Percentiles rank a stretch among this genome's conserved stretches.
Conservation (phyloP, 2,329 filamentous ascomycete species). For the Ophiostoma pallidulum region DNA sequence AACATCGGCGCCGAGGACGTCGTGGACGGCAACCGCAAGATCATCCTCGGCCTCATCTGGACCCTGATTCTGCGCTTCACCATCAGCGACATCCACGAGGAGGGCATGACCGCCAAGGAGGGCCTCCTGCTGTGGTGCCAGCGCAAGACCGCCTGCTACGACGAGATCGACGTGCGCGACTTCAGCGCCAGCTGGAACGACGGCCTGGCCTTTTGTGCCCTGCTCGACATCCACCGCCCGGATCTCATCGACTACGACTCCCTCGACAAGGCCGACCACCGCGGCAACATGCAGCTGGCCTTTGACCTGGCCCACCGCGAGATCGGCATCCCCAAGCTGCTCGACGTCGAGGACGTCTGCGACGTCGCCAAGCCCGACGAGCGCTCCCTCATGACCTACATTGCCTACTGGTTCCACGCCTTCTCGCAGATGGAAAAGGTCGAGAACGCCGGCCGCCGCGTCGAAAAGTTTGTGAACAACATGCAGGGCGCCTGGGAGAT, state of each 20-base stretch:
- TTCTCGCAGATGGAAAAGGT: conserved; percentile 99
- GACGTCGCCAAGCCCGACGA: conserved; percentile 95
- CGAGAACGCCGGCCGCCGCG: conserved; percentile 88
- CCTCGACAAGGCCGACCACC: conserved; percentile 87
- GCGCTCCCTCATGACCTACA: conserved; percentile 96
- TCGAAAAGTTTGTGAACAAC: conserved; percentile 97
- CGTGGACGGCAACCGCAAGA: conserved; percentile 95
- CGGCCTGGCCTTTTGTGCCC: conserved; percentile 88
- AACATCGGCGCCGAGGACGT: conserved; percentile 98
- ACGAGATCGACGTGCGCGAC: conserved; percentile 89
- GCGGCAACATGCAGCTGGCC: conserved; percentile 94
- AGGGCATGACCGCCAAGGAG: conserved; percentile 96
- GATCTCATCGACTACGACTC: conserved; percentile 96
- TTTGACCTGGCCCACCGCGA: conserved; percentile 95
- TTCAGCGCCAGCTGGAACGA: conserved; percentile 97
- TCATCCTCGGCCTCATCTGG: conserved; percentile 95
- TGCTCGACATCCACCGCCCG: conserved; percentile 92
- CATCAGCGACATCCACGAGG: conserved; percentile 96
- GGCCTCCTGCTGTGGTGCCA: conserved; percentile 95
- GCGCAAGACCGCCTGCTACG: conserved; percentile 95
- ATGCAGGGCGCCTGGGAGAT: conserved; percentile 99
- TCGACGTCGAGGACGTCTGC: conserved; percentile 97
- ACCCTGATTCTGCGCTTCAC: conserved; percentile 96
- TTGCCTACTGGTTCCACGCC: conserved; percentile 99
- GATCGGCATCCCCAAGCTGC: conserved; percentile 89